These are phyloP conservation scores for Diaporthe vexans DNA, from an alignment of 2,329 filamentous ascomycete genomes.

Conservation along the genomic window DNA sequence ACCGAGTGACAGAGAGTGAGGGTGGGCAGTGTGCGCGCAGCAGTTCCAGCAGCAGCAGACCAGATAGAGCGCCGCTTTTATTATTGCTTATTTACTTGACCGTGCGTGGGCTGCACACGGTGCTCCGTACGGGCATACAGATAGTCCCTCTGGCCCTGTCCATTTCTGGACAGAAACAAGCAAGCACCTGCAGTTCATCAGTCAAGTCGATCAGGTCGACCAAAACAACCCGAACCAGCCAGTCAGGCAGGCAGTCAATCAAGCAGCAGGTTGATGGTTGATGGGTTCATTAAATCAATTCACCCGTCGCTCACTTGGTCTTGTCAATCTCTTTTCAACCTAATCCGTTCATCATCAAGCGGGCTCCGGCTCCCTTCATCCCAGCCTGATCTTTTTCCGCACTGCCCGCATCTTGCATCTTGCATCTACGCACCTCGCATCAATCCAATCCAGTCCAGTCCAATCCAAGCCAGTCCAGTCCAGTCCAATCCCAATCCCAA, in stretches of 20 bases:
- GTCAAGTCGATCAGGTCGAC: not conserved
- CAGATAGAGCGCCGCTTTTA: slow-evolving; percentile 14
- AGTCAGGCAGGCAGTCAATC: not conserved
- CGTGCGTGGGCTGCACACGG: not conserved
- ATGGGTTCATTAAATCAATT: not conserved
- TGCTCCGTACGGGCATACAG: not conserved
- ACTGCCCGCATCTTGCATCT: slow-evolving; percentile 31
- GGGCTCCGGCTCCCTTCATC: slow-evolving; percentile 10
- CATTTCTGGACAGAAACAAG: slow-evolving; percentile 2
- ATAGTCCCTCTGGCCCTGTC: slow-evolving; percentile 7
- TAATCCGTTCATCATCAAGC: not conserved
- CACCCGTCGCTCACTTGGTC: too few species aligned
- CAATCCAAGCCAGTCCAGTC: not conserved
- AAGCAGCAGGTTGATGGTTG: slow-evolving; percentile 3
- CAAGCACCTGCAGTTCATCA: not conserved
- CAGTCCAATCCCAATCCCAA: not conserved
- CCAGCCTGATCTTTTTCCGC: slow-evolving; percentile 21
- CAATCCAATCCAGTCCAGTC: slow-evolving; percentile 21
- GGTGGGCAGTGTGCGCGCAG: not conserved
- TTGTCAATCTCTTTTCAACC: not conserved
- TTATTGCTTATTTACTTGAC: slow-evolving; percentile 5
- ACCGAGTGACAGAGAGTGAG: not conserved
- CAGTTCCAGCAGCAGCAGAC: not conserved
- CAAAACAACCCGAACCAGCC: too few species aligned
- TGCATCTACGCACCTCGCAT: slow-evolving; percentile 25